Evolutionary conservation across 306 rosid species (phyloP).

Genomic region (Comarum palustre): DNA sequence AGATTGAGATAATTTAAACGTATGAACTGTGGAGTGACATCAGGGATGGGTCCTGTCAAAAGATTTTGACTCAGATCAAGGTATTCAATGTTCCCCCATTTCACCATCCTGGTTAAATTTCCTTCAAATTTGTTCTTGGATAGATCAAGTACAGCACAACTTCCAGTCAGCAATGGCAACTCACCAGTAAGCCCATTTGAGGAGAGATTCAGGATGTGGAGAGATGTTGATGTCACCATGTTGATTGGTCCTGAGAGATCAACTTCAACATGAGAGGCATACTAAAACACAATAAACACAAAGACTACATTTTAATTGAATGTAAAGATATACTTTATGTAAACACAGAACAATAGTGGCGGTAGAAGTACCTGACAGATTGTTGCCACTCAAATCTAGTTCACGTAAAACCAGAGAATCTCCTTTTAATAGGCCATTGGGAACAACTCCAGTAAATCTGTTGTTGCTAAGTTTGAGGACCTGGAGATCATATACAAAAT

Average conservation of each 20-base stretch:
- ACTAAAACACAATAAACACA: slow-evolving; percentile 7
- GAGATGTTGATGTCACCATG: slow-evolving; percentile 66
- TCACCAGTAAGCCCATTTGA: slow-evolving; percentile 67
- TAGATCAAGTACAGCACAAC: slow-evolving; percentile 85
- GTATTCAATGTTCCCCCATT: slow-evolving; percentile 88
- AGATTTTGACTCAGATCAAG: slow-evolving; percentile 86
- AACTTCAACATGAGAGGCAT: slow-evolving; percentile 31
- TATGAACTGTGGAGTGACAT: slow-evolving; percentile 75
- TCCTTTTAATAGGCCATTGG: slow-evolving; percentile 73
- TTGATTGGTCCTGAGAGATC: slow-evolving; percentile 68
- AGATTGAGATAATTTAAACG: slow-evolving; percentile 73
- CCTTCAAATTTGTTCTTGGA: slow-evolving; percentile 79
- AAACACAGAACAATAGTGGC: not conserved
- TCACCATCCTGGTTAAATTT: slow-evolving; percentile 67
- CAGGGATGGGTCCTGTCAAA: slow-evolving; percentile 73
- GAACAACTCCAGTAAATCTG: slow-evolving; percentile 75
- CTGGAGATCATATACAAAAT: slow-evolving; percentile 83
- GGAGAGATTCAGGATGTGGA: slow-evolving; percentile 68
- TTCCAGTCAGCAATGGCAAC: slow-evolving; percentile 87
- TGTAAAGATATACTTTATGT: slow-evolving; percentile 3
- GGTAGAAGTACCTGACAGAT: slow-evolving; percentile 71
- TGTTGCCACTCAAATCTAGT: slow-evolving; percentile 93
- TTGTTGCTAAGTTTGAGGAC: slow-evolving; percentile 92
- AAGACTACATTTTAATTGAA: slow-evolving; percentile 11
- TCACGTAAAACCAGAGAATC: slow-evolving; percentile 78